A percentile compares a stretch with the other conserved stretches of the same genome.
phyloP scores from a whole-genome alignment of 1,139 yeast genomes.

The Diutina siamensis region DNA sequence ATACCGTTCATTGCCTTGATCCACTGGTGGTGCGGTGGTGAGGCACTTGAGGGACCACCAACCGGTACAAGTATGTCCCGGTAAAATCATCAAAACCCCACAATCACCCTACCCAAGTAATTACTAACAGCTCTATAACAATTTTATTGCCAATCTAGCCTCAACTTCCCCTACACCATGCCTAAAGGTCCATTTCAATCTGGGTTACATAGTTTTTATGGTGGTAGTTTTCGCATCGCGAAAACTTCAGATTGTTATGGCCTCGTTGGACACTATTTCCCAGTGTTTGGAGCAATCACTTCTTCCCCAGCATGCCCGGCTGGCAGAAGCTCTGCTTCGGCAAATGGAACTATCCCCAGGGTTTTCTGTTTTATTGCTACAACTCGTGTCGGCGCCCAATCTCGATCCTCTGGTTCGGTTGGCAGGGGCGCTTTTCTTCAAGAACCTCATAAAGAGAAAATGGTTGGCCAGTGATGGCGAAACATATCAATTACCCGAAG shows the following conservation, averaged over 20 bases:
- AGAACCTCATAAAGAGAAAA: constrained; percentile 69
- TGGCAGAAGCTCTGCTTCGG: constrained; percentile 49
- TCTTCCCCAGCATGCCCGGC: constrained; percentile 40
- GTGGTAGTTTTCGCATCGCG: neutral
- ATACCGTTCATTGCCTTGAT: too few relatives aligned
- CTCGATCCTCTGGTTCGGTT: constrained; percentile 50
- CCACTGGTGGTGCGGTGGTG: too few relatives aligned
- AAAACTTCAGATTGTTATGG: constrained; percentile 14
- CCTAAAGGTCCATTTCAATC: too few relatives aligned
- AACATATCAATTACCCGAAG: constrained; percentile 41
- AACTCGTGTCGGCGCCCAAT: constrained; percentile 59
- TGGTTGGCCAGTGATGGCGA: constrained; percentile 91
- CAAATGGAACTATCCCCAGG: constrained; percentile 56
- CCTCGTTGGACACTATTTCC: constrained; percentile 32
- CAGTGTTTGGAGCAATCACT: constrained; percentile 38
- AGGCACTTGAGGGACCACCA: too few relatives aligned
- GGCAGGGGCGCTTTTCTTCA: constrained; percentile 87
- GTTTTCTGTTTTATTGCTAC: constrained; percentile 64
- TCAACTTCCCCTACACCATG: too few relatives aligned
- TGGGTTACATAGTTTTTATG: too few relatives aligned
- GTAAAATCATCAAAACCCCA: too few relatives aligned
- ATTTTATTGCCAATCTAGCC: too few relatives aligned
- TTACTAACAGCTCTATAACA: too few relatives aligned
- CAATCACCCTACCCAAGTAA: too few relatives aligned
- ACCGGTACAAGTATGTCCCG: too few relatives aligned